These are phyloP conservation scores for Globisporangium acanthophoron DNA, from an alignment of 352 stramenopile genomes.

Conservation along the genomic window DNA sequence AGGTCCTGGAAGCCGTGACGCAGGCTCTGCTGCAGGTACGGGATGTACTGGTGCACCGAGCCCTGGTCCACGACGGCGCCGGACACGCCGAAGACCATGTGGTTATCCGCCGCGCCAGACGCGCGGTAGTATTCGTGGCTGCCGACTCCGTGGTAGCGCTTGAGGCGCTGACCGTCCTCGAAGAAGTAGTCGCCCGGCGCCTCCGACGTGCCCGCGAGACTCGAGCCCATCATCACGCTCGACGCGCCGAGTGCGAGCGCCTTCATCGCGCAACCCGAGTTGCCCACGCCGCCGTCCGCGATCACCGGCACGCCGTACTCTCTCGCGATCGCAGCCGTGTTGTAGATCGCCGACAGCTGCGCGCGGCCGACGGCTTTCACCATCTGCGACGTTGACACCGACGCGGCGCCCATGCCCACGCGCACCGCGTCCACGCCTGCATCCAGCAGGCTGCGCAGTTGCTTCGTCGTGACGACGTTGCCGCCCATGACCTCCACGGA, in stretches of 20 bases:
- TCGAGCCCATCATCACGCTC: slow-evolving; percentile 98
- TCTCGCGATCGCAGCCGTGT: slow-evolving; percentile 90
- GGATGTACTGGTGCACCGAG: slow-evolving; percentile 95
- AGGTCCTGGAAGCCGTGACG: slow-evolving; percentile 97
- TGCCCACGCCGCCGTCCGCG: slow-evolving; percentile 97
- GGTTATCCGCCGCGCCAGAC: slow-evolving; percentile 67
- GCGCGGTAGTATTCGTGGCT: slow-evolving; percentile 91
- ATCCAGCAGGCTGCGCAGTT: slow-evolving; percentile 95
- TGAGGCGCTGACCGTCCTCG: slow-evolving; percentile 97
- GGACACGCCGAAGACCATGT: slow-evolving; percentile 97
- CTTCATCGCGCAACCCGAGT: slow-evolving; percentile 96
- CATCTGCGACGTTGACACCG: slow-evolving; percentile 99
- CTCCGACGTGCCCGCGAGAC: slow-evolving; percentile 97
- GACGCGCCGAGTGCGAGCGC: slow-evolving; percentile 94
- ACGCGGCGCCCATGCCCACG: slow-evolving; percentile 98
- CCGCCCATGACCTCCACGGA: slow-evolving; percentile 95
- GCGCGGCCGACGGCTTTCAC: slow-evolving; percentile 96
- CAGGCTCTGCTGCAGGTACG: slow-evolving; percentile 97
- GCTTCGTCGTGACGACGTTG: slow-evolving; percentile 96
- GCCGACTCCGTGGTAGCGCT: slow-evolving; percentile 98
- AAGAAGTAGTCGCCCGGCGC: slow-evolving; percentile 99
- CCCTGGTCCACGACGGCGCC: slow-evolving; percentile 98
- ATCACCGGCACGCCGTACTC: slow-evolving; percentile 97
- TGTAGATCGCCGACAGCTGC: slow-evolving; percentile 98
- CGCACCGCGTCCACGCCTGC: slow-evolving; percentile 97